Base-by-base conservation (phyloP, 176 grass and related monocot species). In the Lolium multiflorum region DNA sequence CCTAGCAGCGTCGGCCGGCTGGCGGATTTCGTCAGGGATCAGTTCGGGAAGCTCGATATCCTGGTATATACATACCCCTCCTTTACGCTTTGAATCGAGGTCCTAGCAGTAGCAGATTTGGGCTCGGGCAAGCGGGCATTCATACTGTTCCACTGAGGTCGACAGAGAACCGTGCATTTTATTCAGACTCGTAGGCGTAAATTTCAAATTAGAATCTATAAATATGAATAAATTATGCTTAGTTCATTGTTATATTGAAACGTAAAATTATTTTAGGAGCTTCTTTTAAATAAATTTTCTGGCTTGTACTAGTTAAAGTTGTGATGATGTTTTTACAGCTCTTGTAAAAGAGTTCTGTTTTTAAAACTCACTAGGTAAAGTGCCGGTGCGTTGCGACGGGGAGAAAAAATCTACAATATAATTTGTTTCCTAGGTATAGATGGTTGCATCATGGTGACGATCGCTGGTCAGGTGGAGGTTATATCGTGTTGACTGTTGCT, bases 31-130 rank as follows among this genome's bases (percentile, higher is more conserved):
- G 31, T 97, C 44, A 85, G 79, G 50, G 78, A 17, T 62, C 88
- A 80, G 43, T 97, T 94, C 1, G 85, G 89, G 11, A 87, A 69
- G 83, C 92, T 97, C 41, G 89, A 94, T 59, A 82, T 97, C 79
- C 79, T 94, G 85, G 94, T 94, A 90, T 78, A 66, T 18, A 3
- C 84, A 11, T 6, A 18, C 44, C 13, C 38, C 38, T 39, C 38
- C 9, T 46, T 74, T 58, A 0, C 54, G 9, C 13, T 82, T 26
- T 76, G 22, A 39, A 26, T 11, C 78, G 24, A 46, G 21, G 74
- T 37, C 10, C 61, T 16, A 0, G n/a, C n/a, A n/a, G n/a, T n/a
- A n/a, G 13, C 51, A 12, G 61, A 76, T 88, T 80, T 70, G 64
- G 51, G 64, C 10, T 78, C 66, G 54, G 38, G 64, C 15, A 35